A percentile compares a stretch with the other conserved stretches of the same genome.
Evolutionary conservation across 805 yeast species (phyloP).

Genomic region (Kuraishia piskuri): DNA sequence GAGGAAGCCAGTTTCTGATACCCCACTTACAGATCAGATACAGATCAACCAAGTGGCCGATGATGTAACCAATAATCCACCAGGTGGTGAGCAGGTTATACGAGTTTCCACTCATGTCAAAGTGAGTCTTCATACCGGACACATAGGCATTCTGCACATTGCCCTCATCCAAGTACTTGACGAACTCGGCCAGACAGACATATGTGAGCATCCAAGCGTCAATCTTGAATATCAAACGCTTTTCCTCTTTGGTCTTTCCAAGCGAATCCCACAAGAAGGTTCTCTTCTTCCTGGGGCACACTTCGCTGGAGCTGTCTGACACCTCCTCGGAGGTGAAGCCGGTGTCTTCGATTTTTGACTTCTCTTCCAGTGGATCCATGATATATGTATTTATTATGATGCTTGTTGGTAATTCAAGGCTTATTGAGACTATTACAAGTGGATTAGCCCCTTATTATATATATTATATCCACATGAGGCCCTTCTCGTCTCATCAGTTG

Average conservation of each 20-base stretch:
- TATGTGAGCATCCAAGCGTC: slow-evolving; percentile 43
- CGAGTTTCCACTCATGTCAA: slow-evolving; percentile 41
- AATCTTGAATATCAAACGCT: slow-evolving; percentile 38
- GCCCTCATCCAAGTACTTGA: slow-evolving; percentile 53
- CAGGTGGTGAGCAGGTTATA: slow-evolving; percentile 23
- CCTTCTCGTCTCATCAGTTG: no score
- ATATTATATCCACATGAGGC: no score
- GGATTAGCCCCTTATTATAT: neutral
- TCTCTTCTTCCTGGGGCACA: neutral
- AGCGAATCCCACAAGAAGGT: neutral
- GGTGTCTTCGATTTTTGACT: neutral
- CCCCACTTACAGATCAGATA: slow-evolving; percentile 3
- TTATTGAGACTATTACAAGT: neutral
- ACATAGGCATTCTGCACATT: slow-evolving; percentile 62
- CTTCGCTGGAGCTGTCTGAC: neutral
- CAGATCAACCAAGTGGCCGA: slow-evolving; percentile 5
- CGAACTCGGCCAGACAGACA: slow-evolving; percentile 49
- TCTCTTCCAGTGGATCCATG: neutral
- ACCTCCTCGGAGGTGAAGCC: neutral
- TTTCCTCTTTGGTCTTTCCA: slow-evolving; percentile 17
- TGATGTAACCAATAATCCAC: slow-evolving; percentile 26
- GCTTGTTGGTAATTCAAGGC: neutral
- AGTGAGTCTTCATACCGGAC: slow-evolving; percentile 50
- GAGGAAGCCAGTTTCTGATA: slow-evolving; percentile 9
- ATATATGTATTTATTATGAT: no score